Evolutionary conservation across 176 grass and related monocot species (phyloP), one percentile per base, ranked within the genome.

Genomic region (Oryza meyeriana): DNA sequence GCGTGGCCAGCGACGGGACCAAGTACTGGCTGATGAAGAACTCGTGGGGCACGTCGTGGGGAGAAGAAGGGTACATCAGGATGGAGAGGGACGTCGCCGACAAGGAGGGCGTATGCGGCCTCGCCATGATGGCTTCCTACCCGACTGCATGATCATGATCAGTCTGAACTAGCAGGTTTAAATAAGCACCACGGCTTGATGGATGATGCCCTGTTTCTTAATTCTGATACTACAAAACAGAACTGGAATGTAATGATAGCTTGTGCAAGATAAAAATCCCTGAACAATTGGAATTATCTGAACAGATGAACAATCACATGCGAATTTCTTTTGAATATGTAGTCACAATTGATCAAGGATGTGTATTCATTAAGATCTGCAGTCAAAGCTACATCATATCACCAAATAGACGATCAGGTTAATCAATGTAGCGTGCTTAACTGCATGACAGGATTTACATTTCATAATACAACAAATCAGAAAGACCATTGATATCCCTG

Each of bases 1-100:
- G 87, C 0, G 64, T 27, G 36, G 71, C 68, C 13, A 58, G 61
- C 22, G 83, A 92, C 16, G 87, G 83, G 4, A 87, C 73, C 17
- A 88, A 93, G 8, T 93, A 77, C 32, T 93, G 88, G 91, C 2
- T 85, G 39, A 55, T 85, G 62, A 89, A 85, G 24, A 88, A 88
- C 61, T 88, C 74, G 4, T 85, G 83, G 83, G 83, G 74, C 32
- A 62, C 74, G 18, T 25, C 83, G 2, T 85, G 83, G 81, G 86
- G 86, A 0, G 86, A 88, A 68, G 24, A 22, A 4, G 86, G 81
- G 0, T 88, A 61, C 10, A 31, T 88, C 13, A 52, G 80, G 66
- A 78, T 88, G 86, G 74, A 88, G 74, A 88, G 74, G 66, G 86
- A 78, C 18, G 8, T 88, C 42, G 8, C 66, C 17, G 74, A 88